Conservation (phyloP, 2,329 filamentous ascomycete species). For the Claviceps paspali region DNA sequence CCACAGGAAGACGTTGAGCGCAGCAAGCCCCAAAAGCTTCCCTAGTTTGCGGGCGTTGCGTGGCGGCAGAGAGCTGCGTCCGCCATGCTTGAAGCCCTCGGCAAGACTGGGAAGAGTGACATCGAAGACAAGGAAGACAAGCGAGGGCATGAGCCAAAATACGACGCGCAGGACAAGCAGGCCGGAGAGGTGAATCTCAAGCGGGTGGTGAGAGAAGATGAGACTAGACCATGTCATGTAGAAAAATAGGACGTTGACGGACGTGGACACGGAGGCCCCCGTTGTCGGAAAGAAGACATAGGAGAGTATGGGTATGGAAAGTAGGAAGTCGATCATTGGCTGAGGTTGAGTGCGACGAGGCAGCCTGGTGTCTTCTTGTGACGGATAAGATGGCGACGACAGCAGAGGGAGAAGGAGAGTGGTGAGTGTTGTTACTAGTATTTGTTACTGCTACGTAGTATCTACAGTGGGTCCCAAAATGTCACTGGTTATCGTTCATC, state of each 20-base stretch:
- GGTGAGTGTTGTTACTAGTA: no score
- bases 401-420: no score
- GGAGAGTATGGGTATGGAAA: conserved; percentile 58
- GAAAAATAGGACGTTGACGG: conserved; percentile 75
- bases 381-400: no score
- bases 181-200: conserved; percentile 61
- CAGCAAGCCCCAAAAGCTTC: conserved; percentile 24
- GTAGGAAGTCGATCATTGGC: conserved; percentile 49
- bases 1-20: conserved; percentile 30
- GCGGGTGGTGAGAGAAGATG: conserved; percentile 58
- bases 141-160: conserved; percentile 59
- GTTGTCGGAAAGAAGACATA: conserved; percentile 47
- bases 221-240: conserved; percentile 82
- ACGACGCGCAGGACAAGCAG: conserved; percentile 50
- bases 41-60: conserved; percentile 21
- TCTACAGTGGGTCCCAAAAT: no score
- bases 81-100: conserved; percentile 53
- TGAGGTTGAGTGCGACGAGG: no score
- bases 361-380: no score
- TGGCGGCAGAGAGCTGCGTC: conserved; percentile 31
- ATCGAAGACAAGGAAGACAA: conserved; percentile 61
- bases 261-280: conserved; percentile 54
- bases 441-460: no score
- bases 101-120: conserved; percentile 52
- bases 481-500: no score